Base-by-base conservation (phyloP, 2,329 filamentous ascomycete genomes). In the Fusarium nanum region DNA sequence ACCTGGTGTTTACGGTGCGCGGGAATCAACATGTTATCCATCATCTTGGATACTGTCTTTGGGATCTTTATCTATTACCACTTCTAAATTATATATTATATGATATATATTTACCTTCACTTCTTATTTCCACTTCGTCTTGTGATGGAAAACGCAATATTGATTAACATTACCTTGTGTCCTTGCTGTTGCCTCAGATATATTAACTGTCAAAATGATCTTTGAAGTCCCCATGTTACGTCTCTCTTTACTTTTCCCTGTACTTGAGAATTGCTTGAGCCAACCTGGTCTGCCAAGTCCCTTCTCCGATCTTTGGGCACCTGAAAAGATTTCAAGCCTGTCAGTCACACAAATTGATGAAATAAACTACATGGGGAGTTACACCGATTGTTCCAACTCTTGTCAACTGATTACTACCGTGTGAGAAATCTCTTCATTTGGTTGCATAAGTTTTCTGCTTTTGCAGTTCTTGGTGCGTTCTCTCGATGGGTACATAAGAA, bases 41-140 rank as follows among this genome's bases (percentile, higher is more conserved):
- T 69, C 50, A 58, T 52, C 59, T 63, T 64, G 69, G 66, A 64
- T 67, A 53, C 53, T 64, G 62, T 61, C 53, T 70, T 73, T 62
- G 64, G 73, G 63, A 72, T 71, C 53, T 58, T 57, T 57, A 48
- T 59, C 55, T 68, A 56, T 59, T 68, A 59, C 41, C 45, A 41
- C 42, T 68, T 74, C 68, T 62, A 54, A 37, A 27, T 47, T 68
- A 62, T 62, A 73, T 72, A 73, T 63, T 70, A 42, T 64, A 66
- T 65, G 71, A 68, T 66, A 75, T 71, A 75, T 75, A 75, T 64
- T 71, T 48, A n/a, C 46, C 32, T 72, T 75, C 66, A 20, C 37
- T 72, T 60, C 69, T 72, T 41, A 60, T 49, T 22, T n/a, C 18
- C 20, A 5, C 25, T 2, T n/a, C 4, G 6, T 6, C 1, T 32